A percentile compares a stretch with the other conserved stretches of the same genome.
Evolutionary conservation across 176 grass and related monocot genomes (phyloP).

Genomic region (Musa itinerans): DNA sequence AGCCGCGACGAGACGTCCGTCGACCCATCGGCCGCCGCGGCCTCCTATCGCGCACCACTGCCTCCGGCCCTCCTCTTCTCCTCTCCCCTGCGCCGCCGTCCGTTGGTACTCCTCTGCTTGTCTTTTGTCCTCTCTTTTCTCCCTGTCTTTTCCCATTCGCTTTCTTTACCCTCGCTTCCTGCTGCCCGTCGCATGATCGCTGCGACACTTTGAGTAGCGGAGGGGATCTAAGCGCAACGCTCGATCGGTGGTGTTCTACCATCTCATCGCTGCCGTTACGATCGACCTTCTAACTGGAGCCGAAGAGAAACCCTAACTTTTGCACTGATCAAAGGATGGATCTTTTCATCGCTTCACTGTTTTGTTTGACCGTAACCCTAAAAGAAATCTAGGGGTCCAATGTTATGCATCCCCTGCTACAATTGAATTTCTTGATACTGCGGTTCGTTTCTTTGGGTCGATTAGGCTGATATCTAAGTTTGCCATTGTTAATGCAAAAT

Average conservation of each 20-base stretch:
- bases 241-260: too few species aligned
- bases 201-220: neutral
- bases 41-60: neutral
- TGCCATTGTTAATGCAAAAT: too few species aligned
- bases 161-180: too few species aligned
- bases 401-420: neutral
- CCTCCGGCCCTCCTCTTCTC: neutral
- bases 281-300: neutral
- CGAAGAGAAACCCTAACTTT: neutral
- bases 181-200: neutral
- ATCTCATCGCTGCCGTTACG: neutral
- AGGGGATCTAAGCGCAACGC: too few species aligned
- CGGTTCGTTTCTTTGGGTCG: too few species aligned
- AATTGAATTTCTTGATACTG: too few species aligned
- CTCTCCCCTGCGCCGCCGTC: neutral
- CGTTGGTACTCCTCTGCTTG: neutral
- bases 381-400: neutral
- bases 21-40: neutral
- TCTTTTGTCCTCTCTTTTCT: neutral
- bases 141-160: neutral
- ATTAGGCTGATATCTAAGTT: too few species aligned
- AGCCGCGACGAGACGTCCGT: neutral
- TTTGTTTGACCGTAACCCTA: neutral
- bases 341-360: neutral
- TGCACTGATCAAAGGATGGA: neutral